Percentiles rank a stretch among this genome's conserved stretches.
These are phyloP conservation scores for Aspergillus fijiensis DNA, from an alignment of 2,329 filamentous ascomycete species.

Conservation along the genomic window DNA sequence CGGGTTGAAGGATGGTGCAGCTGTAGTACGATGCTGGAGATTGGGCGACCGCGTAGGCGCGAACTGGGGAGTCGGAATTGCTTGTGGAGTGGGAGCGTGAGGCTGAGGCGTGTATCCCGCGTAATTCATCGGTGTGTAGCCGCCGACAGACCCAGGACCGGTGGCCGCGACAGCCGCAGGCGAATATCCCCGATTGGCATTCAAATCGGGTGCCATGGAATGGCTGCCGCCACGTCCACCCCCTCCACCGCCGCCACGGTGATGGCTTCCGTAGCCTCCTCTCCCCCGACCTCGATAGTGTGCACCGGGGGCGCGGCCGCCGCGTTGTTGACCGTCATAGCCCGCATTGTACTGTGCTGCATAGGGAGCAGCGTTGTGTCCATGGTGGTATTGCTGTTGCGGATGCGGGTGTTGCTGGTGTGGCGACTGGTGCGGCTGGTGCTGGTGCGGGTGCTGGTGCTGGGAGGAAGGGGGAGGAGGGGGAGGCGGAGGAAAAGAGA, in stretches of 20 bases:
- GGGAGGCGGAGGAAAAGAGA: conserved; percentile 49
- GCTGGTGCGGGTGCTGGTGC: conserved; percentile 21
- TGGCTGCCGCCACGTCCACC: conserved; percentile 13
- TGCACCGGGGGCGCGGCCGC: conserved; percentile 28
- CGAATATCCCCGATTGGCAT: conserved; percentile 26
- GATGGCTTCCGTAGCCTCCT: conserved; percentile 33
- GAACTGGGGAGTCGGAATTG: conserved; percentile 27
- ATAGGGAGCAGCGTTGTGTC: conserved; percentile 19
- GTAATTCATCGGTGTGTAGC: conserved; percentile 32
- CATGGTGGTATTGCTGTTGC: conserved; percentile 21
- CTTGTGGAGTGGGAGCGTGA: conserved; percentile 24
- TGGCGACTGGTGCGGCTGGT: conserved; percentile 20
- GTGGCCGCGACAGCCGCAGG: conserved; percentile 12
- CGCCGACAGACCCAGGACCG: conserved; percentile 20
- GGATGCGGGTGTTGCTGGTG: conserved; percentile 20
- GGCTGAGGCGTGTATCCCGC: conserved; percentile 29
- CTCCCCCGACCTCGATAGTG: conserved; percentile 35
- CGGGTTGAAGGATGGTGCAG: conserved; percentile 21
- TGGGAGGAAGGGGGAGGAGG: conserved; percentile 35
- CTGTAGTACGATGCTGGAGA: conserved; percentile 23
- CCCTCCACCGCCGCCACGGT: conserved; percentile 32
- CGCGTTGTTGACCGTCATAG: conserved; percentile 27
- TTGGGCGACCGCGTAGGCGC: conserved; percentile 23
- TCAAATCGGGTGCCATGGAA: conserved; percentile 23
- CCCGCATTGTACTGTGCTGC: conserved; percentile 30